Evolutionary conservation across 805 yeast species (phyloP).

Genomic region (Candida peoriensis): DNA sequence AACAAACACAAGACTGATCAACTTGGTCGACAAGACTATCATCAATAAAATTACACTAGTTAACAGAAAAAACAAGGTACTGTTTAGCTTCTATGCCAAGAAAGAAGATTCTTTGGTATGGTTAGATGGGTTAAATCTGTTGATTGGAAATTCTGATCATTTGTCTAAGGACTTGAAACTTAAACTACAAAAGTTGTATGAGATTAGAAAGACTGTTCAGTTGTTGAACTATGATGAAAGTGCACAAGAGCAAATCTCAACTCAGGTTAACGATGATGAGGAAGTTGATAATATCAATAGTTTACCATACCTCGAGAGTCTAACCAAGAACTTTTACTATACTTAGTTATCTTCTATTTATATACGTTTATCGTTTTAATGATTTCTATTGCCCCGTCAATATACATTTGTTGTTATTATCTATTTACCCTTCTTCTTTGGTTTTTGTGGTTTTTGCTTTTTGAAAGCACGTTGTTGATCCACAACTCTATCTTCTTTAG

Average conservation of each 20-base stretch:
- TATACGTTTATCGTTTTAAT: not conserved
- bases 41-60: slow-evolving; percentile 52
- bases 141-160: slow-evolving; percentile 32
- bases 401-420: not conserved
- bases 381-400: not conserved
- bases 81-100: slow-evolving; percentile 65
- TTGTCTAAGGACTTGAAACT: slow-evolving; percentile 39
- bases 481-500: slow-evolving; percentile 60
- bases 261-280: not conserved
- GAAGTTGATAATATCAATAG: not conserved
- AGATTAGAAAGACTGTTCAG: slow-evolving; percentile 45
- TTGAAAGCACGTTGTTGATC: slow-evolving; percentile 38
- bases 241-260: not conserved
- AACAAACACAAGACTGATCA: slow-evolving; percentile 40
- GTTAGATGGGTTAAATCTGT: slow-evolving; percentile 69
- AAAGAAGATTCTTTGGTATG: slow-evolving; percentile 64
- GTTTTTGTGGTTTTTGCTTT: slow-evolving; percentile 21
- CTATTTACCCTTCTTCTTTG: slow-evolving; percentile 10
- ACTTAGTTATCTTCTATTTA: slow-evolving; percentile 7
- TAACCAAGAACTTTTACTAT: slow-evolving; percentile 19
- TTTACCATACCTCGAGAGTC: slow-evolving; percentile 12
- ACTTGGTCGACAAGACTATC: slow-evolving; percentile 50
- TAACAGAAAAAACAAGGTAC: slow-evolving; percentile 34
- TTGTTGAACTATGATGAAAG: slow-evolving; percentile 30
- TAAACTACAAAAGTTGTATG: slow-evolving; percentile 40